phyloP scores from a whole-genome alignment of 495 filamentous ascomycete genomes.

The Acidiella bohemica region DNA sequence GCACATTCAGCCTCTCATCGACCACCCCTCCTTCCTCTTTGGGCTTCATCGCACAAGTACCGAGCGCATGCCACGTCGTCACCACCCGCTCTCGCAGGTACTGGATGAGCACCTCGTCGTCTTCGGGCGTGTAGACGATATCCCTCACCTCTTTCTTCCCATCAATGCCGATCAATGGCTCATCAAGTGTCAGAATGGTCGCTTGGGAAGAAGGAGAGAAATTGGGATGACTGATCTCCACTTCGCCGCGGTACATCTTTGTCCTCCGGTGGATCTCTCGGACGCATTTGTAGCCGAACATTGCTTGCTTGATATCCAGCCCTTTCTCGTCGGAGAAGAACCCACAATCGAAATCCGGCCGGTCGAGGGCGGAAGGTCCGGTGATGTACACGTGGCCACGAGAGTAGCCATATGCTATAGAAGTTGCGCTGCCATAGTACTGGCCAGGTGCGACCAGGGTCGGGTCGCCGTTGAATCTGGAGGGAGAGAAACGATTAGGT shows the following conservation, averaged over 20 bases:
- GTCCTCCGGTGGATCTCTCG: slow-evolving; percentile 42
- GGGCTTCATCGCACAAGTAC: slow-evolving; percentile 37
- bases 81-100: slow-evolving; percentile 32
- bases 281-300: slow-evolving; percentile 29
- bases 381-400: slow-evolving; percentile 44
- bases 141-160: too few relatives aligned
- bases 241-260: slow-evolving; percentile 39
- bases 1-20: slow-evolving; percentile 36
- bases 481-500: slow-evolving; percentile 11
- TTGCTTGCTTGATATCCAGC: slow-evolving; percentile 27
- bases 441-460: slow-evolving; percentile 25
- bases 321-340: slow-evolving; percentile 23
- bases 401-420: slow-evolving; percentile 39
- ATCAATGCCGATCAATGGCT: too few relatives aligned
- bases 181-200: too few relatives aligned
- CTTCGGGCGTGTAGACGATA: slow-evolving; percentile 37
- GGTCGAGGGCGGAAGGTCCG: slow-evolving; percentile 18
- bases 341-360: slow-evolving; percentile 27
- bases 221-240: slow-evolving; percentile 37
- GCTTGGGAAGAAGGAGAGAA: too few relatives aligned
- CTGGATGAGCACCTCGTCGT: slow-evolving; percentile 37
- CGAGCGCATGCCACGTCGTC: slow-evolving; percentile 39
- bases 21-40: slow-evolving; percentile 35
- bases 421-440: slow-evolving; percentile 28
- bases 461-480: slow-evolving; percentile 21